These are phyloP conservation scores for Albifimbria verrucaria DNA, from an alignment of 2,329 filamentous ascomycete species.

Conservation along the genomic window DNA sequence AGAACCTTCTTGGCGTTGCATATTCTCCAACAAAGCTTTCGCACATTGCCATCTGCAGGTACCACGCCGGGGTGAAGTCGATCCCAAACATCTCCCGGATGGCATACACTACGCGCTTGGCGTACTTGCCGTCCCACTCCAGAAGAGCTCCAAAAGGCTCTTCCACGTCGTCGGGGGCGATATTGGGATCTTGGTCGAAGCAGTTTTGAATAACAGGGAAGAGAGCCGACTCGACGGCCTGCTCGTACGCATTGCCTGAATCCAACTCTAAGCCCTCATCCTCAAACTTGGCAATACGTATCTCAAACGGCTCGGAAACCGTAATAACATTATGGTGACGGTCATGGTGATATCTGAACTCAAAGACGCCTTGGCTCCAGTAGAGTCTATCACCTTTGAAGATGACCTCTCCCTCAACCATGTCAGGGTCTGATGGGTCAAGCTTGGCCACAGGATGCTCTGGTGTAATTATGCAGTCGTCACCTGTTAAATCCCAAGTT, in stretches of 20 bases:
- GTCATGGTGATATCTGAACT: slow-evolving; percentile 95
- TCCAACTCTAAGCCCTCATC: slow-evolving; percentile 66
- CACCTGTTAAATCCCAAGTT: slow-evolving; percentile 73
- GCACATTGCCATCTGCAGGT: slow-evolving; percentile 84
- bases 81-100: slow-evolving; percentile 97
- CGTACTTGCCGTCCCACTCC: slow-evolving; percentile 84
- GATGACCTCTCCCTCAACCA: slow-evolving; percentile 75
- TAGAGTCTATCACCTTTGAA: slow-evolving; percentile 93
- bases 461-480: slow-evolving; percentile 70
- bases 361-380: slow-evolving; percentile 96
- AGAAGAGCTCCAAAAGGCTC: slow-evolving; percentile 84
- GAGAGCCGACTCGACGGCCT: slow-evolving; percentile 71
- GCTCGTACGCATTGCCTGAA: slow-evolving; percentile 58
- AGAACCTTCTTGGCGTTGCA: slow-evolving; percentile 94
- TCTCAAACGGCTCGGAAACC: slow-evolving; percentile 89
- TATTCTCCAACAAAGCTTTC: slow-evolving; percentile 89
- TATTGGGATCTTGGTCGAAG: slow-evolving; percentile 85
- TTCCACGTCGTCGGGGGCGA: slow-evolving; percentile 75
- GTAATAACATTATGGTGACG: slow-evolving; percentile 92
- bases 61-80: slow-evolving; percentile 94
- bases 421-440: slow-evolving; percentile 52
- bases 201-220: slow-evolving; percentile 87
- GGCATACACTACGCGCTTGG: slow-evolving; percentile 86
- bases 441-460: slow-evolving; percentile 56
- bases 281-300: slow-evolving; percentile 77